Percentiles rank a stretch among this genome's conserved stretches.
phyloP scores from a whole-genome alignment of 352 stramenopile genomes.

The Globisporangium orthogonon region DNA sequence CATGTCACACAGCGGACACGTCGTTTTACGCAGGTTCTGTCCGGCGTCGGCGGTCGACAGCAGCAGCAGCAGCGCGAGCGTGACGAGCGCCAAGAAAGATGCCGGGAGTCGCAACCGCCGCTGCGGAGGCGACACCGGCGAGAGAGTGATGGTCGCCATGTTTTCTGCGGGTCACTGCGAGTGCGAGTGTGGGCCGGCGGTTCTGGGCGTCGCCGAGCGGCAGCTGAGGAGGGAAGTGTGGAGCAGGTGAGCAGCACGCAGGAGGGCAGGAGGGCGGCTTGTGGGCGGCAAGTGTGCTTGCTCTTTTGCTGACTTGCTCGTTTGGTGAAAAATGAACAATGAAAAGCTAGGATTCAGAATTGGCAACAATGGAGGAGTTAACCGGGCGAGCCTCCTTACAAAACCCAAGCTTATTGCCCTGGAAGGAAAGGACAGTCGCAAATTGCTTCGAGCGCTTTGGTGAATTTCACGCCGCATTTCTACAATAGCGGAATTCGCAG shows the following conservation, averaged over 20 bases:
- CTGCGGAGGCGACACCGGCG: neutral
- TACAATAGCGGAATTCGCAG: neutral
- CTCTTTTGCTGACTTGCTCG: too few relatives aligned
- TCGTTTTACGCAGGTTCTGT: constrained; percentile 52
- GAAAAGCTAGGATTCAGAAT: too few relatives aligned
- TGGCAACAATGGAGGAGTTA: too few relatives aligned
- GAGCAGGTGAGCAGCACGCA: too few relatives aligned
- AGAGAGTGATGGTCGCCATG: neutral
- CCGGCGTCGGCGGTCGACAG: constrained; percentile 17
- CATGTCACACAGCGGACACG: constrained; percentile 35
- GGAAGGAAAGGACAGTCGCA: too few relatives aligned
- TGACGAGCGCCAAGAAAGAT: constrained; percentile 4
- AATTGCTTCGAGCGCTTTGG: neutral
- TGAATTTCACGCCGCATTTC: neutral
- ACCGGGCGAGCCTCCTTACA: too few relatives aligned
- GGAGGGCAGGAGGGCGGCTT: too few relatives aligned
- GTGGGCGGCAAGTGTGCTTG: too few relatives aligned
- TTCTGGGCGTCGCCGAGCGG: too few relatives aligned
- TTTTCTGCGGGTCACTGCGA: neutral
- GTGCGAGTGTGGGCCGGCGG: neutral
- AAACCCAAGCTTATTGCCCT: too few relatives aligned
- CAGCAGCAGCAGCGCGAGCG: constrained; percentile 22
- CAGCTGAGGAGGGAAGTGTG: too few relatives aligned
- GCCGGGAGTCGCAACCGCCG: neutral
- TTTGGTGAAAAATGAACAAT: too few relatives aligned